These are phyloP conservation scores for Closterium sp. DNA, from an alignment of 139 green algal species.

Conservation along the genomic window DNA sequence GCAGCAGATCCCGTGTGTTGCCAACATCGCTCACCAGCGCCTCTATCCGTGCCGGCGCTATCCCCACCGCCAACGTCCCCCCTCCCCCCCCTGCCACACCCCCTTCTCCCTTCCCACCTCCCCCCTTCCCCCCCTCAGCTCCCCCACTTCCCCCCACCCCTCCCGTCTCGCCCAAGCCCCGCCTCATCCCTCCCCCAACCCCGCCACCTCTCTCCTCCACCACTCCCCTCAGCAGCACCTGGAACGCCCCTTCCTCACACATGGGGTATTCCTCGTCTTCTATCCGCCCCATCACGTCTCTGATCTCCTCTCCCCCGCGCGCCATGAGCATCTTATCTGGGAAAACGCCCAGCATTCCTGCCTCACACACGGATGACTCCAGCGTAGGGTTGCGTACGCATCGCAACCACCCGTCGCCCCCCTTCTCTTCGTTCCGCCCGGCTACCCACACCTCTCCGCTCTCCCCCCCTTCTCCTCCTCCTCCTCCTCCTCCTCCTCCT, in stretches of 20 bases:
- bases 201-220: not conserved
- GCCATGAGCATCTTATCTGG: not conserved
- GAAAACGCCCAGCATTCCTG: not conserved
- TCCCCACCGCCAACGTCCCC: not conserved
- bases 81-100: not conserved
- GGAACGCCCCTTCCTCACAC: not conserved
- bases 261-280: not conserved
- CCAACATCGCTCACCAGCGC: not conserved
- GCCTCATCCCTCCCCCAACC: too few species aligned
- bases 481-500: too few species aligned
- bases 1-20: not conserved
- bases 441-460: not conserved
- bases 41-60: not conserved
- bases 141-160: not conserved
- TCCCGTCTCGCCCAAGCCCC: not conserved
- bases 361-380: conserved; percentile 11
- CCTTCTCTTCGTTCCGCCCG: not conserved
- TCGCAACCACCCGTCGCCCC: not conserved
- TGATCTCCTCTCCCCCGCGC: not conserved
- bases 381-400: conserved; percentile 4
- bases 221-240: not conserved
- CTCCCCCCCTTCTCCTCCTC: not conserved
- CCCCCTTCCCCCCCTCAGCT: not conserved
- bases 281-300: not conserved
- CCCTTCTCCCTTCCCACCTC: not conserved